Base-by-base conservation (phyloP, 352 stramenopile species). In the Pythium sp. region DNA sequence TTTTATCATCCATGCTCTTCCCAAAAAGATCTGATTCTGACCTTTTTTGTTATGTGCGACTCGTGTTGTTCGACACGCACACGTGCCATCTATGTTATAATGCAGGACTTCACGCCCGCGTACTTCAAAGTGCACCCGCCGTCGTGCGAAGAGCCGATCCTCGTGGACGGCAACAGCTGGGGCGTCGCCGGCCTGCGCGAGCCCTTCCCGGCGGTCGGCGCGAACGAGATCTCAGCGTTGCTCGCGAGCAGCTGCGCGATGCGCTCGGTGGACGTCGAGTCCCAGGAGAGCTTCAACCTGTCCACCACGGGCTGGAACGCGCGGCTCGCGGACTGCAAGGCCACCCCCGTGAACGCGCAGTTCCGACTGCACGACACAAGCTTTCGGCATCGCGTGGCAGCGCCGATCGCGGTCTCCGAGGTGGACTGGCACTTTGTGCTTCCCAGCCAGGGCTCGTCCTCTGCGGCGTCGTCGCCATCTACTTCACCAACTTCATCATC, bases 361-460 rank as follows among this genome's bases (percentile, higher is more conserved):
- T 90, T 91, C 58, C 75, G 73, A 28, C 26, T 91, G 59, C 71
- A 76, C 18, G 71, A 84, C 57, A 86, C 80, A 9, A 65, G 56
- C 11, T 83, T 80, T 43, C 58, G 74, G 1, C 65, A 78, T 26
- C 74, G 78, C 41, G 78, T 91, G 30, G 70, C 74, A 34, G 28
- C 83, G 11, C 84, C 84, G 0, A 28, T 79, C 0, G 82, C 81
- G 8, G 80, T 93, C 28, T 56, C 72, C 11, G 72, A 80, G 64
- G 79, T 89, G 47, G 82, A 90, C 70, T 91, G 84, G 84, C 75
- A 72, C 54, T 73, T 63, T 41, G 28, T 78, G 24, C 30, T 87
- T 9, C 67, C 75, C 2, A 68, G 26, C 32, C 62, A 61, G 26
- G 28, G 26, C 2, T 36, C 64, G 28, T 51, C 62, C 20, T 65